Evolutionary conservation across 441 rosid genomes (phyloP).

Genomic region (Adansonia madagascariensis): DNA sequence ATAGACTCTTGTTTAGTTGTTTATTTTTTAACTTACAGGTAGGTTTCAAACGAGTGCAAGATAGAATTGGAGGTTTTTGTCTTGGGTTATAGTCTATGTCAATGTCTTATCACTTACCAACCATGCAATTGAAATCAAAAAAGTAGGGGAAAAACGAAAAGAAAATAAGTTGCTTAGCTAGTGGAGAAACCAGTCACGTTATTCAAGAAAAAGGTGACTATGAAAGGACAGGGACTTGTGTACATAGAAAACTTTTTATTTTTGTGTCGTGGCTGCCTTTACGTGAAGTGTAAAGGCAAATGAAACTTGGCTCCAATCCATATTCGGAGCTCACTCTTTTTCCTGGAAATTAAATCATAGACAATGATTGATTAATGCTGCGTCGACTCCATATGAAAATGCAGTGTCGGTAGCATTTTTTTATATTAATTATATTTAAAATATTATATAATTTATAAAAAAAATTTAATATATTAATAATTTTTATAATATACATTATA

Average conservation of each 20-base stretch:
- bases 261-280: too few relatives aligned
- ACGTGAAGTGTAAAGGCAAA: not conserved
- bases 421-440: too few relatives aligned
- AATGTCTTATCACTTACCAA: not conserved
- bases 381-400: too few relatives aligned
- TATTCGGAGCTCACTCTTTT: not conserved
- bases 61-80: not conserved
- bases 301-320: not conserved
- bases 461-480: too few relatives aligned
- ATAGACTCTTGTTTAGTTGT: too few relatives aligned
- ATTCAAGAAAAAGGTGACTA: not conserved
- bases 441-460: too few relatives aligned
- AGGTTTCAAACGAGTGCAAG: not conserved
- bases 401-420: too few relatives aligned
- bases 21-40: too few relatives aligned
- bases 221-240: not conserved
- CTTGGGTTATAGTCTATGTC: not conserved
- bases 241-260: not conserved
- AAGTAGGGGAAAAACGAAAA: not conserved
- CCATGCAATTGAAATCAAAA: not conserved
- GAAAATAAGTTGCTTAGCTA: not conserved
- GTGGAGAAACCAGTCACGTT: slow-evolving; percentile 7
- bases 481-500: too few relatives aligned
- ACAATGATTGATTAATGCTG: too few relatives aligned
- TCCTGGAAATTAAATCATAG: too few relatives aligned